Evolutionary conservation across 2,329 filamentous ascomycete genomes (phyloP).

Genomic region (Aspergillus phoenicis): DNA sequence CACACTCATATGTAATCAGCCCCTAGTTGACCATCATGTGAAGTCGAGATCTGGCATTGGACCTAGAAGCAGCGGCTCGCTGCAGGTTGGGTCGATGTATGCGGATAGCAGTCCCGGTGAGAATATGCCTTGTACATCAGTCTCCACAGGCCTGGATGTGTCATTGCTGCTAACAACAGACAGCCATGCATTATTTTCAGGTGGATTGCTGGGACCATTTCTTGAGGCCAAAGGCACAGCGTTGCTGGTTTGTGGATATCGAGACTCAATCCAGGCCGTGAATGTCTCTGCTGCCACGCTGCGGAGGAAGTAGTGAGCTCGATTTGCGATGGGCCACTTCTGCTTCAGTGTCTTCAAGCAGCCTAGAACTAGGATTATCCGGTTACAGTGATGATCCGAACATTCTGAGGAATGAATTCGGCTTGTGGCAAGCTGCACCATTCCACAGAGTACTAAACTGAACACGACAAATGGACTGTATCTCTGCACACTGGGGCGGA

Average conservation of each 20-base stretch:
- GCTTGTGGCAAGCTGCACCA: constrained; percentile 39
- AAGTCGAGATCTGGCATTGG: constrained; percentile 8
- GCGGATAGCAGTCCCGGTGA: constrained; percentile 29
- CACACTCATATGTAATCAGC: no score
- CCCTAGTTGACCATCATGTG: not conserved
- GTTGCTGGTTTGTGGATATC: constrained; percentile 4
- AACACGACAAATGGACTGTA: constrained; percentile 37
- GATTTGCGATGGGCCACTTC: constrained; percentile 35
- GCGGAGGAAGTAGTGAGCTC: constrained; percentile 32
- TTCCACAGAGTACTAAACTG: constrained; percentile 33
- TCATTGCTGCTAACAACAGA: not conserved
- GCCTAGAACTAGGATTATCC: constrained; percentile 39
- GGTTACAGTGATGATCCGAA: constrained; percentile 42
- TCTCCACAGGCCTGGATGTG: not conserved
- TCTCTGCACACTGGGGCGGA: constrained; percentile 35
- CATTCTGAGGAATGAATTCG: constrained; percentile 40
- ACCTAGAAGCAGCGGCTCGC: constrained; percentile 10
- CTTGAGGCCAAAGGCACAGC: constrained; percentile 1
- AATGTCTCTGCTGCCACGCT: constrained; percentile 31
- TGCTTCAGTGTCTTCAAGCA: constrained; percentile 35
- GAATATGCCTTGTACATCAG: constrained; percentile 30
- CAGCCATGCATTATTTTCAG: constrained; percentile 3
- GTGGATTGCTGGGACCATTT: constrained; percentile 1
- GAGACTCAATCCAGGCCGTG: constrained; percentile 15
- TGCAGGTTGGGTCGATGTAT: constrained; percentile 36